Percentiles rank a stretch among this genome's conserved stretches.
Conservation (phyloP, 2,329 filamentous ascomycete species). For the Ophiostoma quercus region DNA sequence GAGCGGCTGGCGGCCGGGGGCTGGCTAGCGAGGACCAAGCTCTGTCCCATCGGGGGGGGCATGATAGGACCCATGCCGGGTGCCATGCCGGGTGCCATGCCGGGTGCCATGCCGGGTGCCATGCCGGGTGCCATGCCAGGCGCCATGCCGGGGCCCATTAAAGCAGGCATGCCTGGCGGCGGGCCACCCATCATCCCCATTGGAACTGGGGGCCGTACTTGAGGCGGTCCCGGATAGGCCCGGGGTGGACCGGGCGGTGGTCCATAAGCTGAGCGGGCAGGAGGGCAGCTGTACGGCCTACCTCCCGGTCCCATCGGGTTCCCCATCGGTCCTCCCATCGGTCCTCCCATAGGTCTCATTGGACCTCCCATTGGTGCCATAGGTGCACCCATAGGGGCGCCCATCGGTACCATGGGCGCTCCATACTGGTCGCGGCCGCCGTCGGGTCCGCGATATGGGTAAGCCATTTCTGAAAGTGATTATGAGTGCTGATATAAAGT, state of each 20-base stretch:
- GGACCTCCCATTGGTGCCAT: not conserved
- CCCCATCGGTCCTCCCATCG: not conserved
- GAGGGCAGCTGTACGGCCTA: constrained; percentile 8
- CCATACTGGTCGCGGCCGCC: not conserved
- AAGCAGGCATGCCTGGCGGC: not conserved
- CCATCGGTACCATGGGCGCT: not conserved
- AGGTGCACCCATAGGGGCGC: not conserved
- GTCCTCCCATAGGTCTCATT: not conserved
- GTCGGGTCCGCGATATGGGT: not conserved
- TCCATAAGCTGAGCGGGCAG: not conserved
- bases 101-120: not conserved
- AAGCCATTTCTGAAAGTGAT: not conserved
- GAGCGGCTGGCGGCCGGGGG: constrained; percentile 12
- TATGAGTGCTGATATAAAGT: not conserved
- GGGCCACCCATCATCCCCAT: not conserved
- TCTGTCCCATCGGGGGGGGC: not conserved
- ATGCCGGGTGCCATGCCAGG: not conserved
- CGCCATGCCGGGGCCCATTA: not conserved
- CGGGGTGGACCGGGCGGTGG: not conserved
- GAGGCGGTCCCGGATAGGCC: not conserved
- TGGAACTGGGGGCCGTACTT: not conserved
- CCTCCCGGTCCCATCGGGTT: not conserved
- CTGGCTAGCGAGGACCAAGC: not conserved
- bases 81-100: not conserved
- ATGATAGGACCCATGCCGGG: not conserved